Conservation (phyloP, 1,284 basidiomycete genomes). For the Hypsizygus ulmarius region DNA sequence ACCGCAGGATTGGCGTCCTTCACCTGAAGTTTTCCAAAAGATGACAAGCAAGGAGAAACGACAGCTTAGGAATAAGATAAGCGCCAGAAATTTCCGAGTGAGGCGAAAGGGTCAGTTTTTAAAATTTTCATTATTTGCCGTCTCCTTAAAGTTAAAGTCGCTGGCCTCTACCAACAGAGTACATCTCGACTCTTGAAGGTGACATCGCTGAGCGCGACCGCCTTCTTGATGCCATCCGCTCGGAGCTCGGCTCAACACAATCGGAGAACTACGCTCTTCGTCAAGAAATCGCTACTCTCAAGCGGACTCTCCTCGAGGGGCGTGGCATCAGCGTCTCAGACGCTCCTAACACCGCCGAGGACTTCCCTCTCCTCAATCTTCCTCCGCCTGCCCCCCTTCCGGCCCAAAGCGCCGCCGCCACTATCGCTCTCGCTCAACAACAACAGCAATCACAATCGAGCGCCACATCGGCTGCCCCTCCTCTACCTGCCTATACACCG, state of each 20-base stretch:
- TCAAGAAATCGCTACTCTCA: conserved; percentile 81
- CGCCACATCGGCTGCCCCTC: conserved; percentile 17
- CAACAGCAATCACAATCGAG: conserved; percentile 16
- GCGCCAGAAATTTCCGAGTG: conserved; percentile 91
- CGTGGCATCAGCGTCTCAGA: conserved; percentile 24
- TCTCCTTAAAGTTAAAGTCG: background rate
- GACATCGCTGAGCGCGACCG: conserved; percentile 92
- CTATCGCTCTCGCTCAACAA: conserved; percentile 26
- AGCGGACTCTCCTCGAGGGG: conserved; percentile 73
- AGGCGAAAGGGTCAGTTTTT: conserved; percentile 75
- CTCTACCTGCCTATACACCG: conserved; percentile 22
- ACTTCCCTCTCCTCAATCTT: conserved; percentile 33
- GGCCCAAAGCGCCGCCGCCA: conserved; percentile 36
- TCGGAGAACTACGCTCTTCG: conserved; percentile 85
- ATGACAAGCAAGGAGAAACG: conserved; percentile 95
- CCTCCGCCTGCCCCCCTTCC: conserved; percentile 47
- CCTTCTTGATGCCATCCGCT: conserved; percentile 84
- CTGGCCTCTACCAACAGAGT: conserved; percentile 53
- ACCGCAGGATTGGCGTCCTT: conserved; percentile 77
- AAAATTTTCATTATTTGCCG: background rate
- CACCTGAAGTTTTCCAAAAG: conserved; percentile 93
- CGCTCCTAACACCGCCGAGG: conserved; percentile 12
- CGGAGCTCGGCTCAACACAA: conserved; percentile 77
- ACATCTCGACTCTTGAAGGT: conserved; percentile 90
- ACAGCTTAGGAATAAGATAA: conserved; percentile 96